Conservation (phyloP, 345 rosid species). For the Pistacia integerrima region DNA sequence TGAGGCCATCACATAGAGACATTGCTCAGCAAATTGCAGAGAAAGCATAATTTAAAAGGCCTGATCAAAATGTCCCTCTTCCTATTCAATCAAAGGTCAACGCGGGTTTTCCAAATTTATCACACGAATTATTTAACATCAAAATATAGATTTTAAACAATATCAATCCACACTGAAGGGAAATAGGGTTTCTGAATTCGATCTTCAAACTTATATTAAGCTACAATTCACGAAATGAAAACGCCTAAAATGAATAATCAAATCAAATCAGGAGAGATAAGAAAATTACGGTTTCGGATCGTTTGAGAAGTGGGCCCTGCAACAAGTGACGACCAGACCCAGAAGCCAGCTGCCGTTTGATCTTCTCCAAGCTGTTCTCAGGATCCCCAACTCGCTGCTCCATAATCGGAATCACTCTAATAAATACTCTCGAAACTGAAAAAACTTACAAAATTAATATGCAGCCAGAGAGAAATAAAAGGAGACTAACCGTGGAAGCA, state of each 20-base stretch:
- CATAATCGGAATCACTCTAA: constrained; percentile 3
- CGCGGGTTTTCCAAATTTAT: background rate
- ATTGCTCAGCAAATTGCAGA: background rate
- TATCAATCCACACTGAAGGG: background rate
- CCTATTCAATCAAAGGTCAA: background rate
- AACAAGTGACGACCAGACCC: constrained; percentile 88
- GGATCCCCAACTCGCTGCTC: constrained; percentile 59
- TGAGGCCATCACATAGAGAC: background rate
- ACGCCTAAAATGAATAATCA: constrained; percentile 5
- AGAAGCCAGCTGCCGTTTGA: constrained; percentile 92
- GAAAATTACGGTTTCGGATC: constrained; percentile 85
- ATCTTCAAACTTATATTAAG: background rate
- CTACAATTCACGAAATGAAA: background rate
- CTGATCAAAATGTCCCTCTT: background rate
- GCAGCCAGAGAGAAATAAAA: constrained; percentile 7
- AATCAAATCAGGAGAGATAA: constrained; percentile 11
- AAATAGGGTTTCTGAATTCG: background rate
- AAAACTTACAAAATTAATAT: background rate
- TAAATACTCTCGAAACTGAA: background rate
- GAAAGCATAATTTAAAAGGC: background rate
- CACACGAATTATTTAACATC: background rate
- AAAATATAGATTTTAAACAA: background rate
- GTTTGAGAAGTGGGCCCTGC: constrained; percentile 97
- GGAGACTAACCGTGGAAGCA: constrained; percentile 68
- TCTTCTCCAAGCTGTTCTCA: constrained; percentile 89